phyloP scores from a whole-genome alignment of 2,329 filamentous ascomycete species.

The Cladosporium halotolerans region DNA sequence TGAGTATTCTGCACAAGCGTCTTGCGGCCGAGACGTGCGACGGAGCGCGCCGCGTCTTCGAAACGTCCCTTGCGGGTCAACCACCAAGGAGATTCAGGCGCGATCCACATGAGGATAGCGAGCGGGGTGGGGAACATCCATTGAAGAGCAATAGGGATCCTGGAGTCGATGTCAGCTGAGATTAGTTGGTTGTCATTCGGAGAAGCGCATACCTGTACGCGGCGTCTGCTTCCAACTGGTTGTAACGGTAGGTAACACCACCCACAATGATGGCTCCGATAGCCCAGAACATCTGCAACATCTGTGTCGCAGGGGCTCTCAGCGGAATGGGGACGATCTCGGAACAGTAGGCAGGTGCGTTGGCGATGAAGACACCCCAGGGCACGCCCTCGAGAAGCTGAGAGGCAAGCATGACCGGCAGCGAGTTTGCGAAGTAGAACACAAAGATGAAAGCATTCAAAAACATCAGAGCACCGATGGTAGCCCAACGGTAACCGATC shows the following conservation, averaged over 20 bases:
- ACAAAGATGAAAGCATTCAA: slow-evolving; percentile 56
- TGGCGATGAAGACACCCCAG: slow-evolving; percentile 62
- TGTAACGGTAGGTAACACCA: slow-evolving; percentile 51
- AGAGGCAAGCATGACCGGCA: slow-evolving; percentile 43
- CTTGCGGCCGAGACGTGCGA: slow-evolving; percentile 46
- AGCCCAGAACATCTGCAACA: slow-evolving; percentile 62
- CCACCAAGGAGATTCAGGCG: slow-evolving; percentile 52
- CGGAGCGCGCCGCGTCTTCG: slow-evolving; percentile 40
- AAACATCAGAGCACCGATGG: slow-evolving; percentile 48
- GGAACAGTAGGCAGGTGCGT: slow-evolving; percentile 56
- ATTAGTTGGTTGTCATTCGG: slow-evolving; percentile 10
- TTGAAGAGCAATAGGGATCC: slow-evolving; percentile 51
- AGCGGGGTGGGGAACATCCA: slow-evolving; percentile 57
- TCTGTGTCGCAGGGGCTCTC: slow-evolving; percentile 53
- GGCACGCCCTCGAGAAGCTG: slow-evolving; percentile 58
- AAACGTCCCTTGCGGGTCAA: slow-evolving; percentile 44
- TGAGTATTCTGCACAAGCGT: slow-evolving; percentile 31
- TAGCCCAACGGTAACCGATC: slow-evolving; percentile 56
- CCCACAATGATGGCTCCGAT: slow-evolving; percentile 57
- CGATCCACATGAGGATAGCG: slow-evolving; percentile 46
- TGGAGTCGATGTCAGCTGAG: slow-evolving; percentile 31
- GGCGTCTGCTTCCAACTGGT: slow-evolving; percentile 27
- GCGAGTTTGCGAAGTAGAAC: slow-evolving; percentile 50
- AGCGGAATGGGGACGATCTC: slow-evolving; percentile 57
- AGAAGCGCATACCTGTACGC: slow-evolving; percentile 39